Percentiles rank a stretch among this genome's conserved stretches.
Evolutionary conservation across 2,329 filamentous ascomycete species (phyloP).

Genomic region (Didymella pomorum): DNA sequence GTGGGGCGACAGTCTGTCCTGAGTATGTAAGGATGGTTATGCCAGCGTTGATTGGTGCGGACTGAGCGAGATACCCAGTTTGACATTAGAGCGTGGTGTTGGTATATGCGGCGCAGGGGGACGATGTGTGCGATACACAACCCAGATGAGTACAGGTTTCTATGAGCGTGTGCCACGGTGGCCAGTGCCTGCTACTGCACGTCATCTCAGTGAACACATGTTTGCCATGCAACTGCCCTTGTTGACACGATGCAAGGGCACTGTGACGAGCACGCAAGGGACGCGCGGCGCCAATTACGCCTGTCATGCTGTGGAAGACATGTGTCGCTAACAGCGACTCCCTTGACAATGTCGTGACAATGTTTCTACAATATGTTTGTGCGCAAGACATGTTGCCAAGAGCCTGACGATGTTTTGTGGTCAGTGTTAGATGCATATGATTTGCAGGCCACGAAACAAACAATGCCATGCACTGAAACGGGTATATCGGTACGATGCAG

Average conservation of each 20-base stretch:
- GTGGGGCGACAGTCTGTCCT: neutral
- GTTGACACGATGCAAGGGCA: conserved; percentile 2
- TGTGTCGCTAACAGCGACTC: conserved; percentile 4
- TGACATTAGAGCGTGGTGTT: neutral
- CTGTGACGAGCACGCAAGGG: conserved; percentile 1
- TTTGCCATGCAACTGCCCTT: conserved; percentile 5
- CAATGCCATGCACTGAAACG: neutral
- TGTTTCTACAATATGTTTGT: no score
- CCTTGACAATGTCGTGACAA: neutral
- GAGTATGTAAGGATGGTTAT: neutral
- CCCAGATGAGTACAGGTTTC: neutral
- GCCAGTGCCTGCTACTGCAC: conserved; percentile 1
- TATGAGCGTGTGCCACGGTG: neutral
- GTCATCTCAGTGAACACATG: conserved; percentile 7
- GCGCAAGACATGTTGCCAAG: no score
- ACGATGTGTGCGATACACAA: neutral
- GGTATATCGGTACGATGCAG: conserved; percentile 6
- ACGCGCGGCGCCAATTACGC: neutral
- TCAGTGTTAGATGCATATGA: neutral
- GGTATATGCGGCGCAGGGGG: neutral
- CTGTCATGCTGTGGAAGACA: conserved; percentile 1
- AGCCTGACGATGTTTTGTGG: no score
- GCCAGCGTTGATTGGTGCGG: neutral
- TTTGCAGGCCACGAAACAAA: neutral
- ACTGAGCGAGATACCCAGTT: conserved; percentile 5